These are phyloP conservation scores for Paramarasmius palmivorus DNA, from an alignment of 1,284 basidiomycete species.

Conservation along the genomic window DNA sequence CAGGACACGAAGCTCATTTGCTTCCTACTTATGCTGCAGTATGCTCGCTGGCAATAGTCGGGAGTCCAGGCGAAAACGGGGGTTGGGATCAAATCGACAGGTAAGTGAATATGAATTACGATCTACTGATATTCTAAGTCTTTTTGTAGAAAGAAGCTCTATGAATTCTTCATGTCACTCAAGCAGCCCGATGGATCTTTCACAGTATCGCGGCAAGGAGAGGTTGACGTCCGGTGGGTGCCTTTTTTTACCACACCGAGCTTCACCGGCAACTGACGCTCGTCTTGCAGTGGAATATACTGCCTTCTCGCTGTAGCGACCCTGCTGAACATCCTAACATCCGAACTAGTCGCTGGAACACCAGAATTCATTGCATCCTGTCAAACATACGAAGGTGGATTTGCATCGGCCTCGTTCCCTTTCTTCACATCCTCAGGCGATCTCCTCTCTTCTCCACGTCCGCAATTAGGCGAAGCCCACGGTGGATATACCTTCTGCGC, in stretches of 20 bases:
- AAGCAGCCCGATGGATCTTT: conserved; percentile 97
- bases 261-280: not conserved
- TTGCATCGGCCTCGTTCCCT: conserved; percentile 82
- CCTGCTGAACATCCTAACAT: conserved; percentile 75
- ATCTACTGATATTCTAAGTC: not conserved
- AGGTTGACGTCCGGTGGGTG: conserved; percentile 88
- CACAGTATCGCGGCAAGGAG: conserved; percentile 83
- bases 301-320: conserved; percentile 46
- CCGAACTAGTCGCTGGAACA: conserved; percentile 75
- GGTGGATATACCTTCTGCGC: conserved; percentile 98
- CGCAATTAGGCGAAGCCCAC: conserved; percentile 89
- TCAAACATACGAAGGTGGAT: conserved; percentile 98
- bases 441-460: conserved; percentile 47
- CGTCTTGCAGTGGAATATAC: conserved; percentile 42
- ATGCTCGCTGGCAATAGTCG: conserved; percentile 82
- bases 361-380: conserved; percentile 75
- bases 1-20: conserved; percentile 86
- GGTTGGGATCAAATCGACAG: conserved; percentile 86
- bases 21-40: conserved; percentile 91
- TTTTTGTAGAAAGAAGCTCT: conserved; percentile 62
- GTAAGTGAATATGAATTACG: conserved; percentile 33
- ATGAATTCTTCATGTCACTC: conserved; percentile 89
- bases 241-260: not conserved
- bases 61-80: conserved; percentile 69
- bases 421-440: conserved; percentile 40